Evolutionary conservation across 208 protist species (phyloP), one percentile per base, ranked within the genome.

Genomic region (Lotmaria passim): DNA sequence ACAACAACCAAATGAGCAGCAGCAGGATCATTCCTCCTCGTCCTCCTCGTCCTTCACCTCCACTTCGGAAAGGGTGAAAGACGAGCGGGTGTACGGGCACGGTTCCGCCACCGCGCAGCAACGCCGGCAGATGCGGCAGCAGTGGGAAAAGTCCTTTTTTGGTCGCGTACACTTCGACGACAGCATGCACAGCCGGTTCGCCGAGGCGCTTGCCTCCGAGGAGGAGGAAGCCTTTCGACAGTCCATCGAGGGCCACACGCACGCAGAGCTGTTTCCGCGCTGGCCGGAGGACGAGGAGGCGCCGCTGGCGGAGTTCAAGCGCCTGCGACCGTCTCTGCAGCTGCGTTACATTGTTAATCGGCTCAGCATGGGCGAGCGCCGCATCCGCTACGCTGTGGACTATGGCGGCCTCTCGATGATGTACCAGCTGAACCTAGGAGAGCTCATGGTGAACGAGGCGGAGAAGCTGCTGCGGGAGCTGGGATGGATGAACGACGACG

Each of bases 91-190:
- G 1, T 60, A 74, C 41, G 47, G 73, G 11, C 55, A 44, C 26
- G 75, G 72, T 26, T 82, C 83, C 14, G 75, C 78, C 34, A 91
- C 80, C 1, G 81, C 73, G 23, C 75, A 91, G 39, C 83, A 96
- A 52, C 89, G 87, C 14, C 84, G 84, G 3, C 64, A 79, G 23
- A 72, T 93, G 26, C 67, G 73, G 7, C 57, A 73, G 59, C 74
- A 85, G 36, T 96, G 91, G 91, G 91, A 94, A 56, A 94, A 92
- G 55, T 90, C 91, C 30, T 96, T 96, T 58, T 92, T 93, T 75
- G 87, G 87, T 24, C 81, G 87, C 23, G 61, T 91, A 64, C 88
- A 93, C 70, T 94, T 82, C 69, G 91, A 96, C 31, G 60, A 82
- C 3, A 87, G 89, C 14, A 96, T 96, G 91, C 91, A 88, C 58